Evolutionary conservation across 768 basidiomycete species (phyloP).

Genomic region (Boletus rufocinnamomeus): DNA sequence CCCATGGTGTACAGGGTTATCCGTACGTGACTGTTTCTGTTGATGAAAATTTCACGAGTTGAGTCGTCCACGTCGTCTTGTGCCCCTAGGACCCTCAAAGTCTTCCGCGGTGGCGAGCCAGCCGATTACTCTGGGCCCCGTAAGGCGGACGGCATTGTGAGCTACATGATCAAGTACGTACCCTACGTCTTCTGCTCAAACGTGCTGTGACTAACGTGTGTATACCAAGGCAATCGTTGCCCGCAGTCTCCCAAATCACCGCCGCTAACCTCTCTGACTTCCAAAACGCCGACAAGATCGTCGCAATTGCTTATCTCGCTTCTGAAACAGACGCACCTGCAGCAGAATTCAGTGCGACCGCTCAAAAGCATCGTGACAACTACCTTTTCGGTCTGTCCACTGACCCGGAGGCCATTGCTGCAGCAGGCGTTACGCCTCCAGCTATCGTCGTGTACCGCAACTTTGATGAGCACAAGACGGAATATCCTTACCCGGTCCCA

Average conservation of each 20-base stretch:
- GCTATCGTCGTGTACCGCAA: slow-evolving; percentile 88
- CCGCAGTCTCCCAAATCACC: slow-evolving; percentile 86
- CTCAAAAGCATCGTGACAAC: slow-evolving; percentile 87
- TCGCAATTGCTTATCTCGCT: slow-evolving; percentile 81
- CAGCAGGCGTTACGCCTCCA: slow-evolving; percentile 76
- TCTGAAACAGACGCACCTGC: slow-evolving; percentile 71
- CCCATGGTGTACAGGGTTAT: slow-evolving; percentile 89
- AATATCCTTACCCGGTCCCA: slow-evolving; percentile 62
- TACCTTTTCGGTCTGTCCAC: slow-evolving; percentile 89
- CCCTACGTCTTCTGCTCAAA: background rate
- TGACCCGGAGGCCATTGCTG: slow-evolving; percentile 66
- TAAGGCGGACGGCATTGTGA: slow-evolving; percentile 93
- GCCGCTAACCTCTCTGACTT: slow-evolving; percentile 79
- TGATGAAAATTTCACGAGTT: background rate
- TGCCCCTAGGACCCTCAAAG: slow-evolving; percentile 68
- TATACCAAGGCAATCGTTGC: slow-evolving; percentile 76
- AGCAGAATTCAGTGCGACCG: slow-evolving; percentile 73
- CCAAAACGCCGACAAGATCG: slow-evolving; percentile 85
- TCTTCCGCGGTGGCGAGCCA: slow-evolving; percentile 83
- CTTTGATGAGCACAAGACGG: slow-evolving; percentile 81
- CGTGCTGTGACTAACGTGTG: slow-evolving; percentile 10
- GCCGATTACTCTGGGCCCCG: slow-evolving; percentile 86
- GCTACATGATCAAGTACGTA: slow-evolving; percentile 93
- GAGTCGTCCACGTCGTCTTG: background rate
- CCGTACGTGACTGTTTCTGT: slow-evolving; percentile 58